Evolutionary conservation across 2,329 filamentous ascomycete species (phyloP).

Genomic region (Arthroderma uncinatum): DNA sequence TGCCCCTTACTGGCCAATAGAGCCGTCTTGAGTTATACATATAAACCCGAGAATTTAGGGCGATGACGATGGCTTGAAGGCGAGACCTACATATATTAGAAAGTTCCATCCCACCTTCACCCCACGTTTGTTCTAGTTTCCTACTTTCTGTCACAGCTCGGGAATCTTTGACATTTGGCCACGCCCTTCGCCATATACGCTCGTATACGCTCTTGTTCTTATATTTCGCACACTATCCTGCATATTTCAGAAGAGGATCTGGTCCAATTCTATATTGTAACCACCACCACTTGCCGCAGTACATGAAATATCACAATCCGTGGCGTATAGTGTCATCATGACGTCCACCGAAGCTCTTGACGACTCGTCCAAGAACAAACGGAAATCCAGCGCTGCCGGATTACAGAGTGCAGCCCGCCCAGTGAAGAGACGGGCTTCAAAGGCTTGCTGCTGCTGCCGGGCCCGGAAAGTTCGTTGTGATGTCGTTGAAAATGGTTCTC

Average conservation of each 20-base stretch:
- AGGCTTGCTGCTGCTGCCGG: constrained; percentile 43
- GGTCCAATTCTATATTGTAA: not conserved
- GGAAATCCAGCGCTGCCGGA: constrained; percentile 47
- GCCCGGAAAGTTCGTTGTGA: constrained; percentile 44
- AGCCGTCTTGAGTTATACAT: not conserved
- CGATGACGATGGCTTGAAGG: not conserved
- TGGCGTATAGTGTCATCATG: not conserved
- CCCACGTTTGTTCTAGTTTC: not conserved
- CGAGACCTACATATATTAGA: constrained; percentile 3
- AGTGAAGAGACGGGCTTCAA: constrained; percentile 55
- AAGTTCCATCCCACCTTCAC: not conserved
- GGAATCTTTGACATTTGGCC: not conserved
- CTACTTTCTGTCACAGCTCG: not conserved
- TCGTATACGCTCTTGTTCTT: not conserved
- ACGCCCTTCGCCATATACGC: not conserved
- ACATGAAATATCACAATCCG: not conserved
- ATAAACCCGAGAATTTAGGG: not conserved
- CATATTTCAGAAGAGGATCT: not conserved
- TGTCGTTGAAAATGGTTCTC: constrained; percentile 38
- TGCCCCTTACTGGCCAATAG: constrained; percentile 2
- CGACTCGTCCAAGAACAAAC: constrained; percentile 37
- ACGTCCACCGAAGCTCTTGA: constrained; percentile 18
- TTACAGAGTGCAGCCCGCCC: constrained; percentile 43
- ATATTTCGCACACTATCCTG: not conserved
- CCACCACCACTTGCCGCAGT: not conserved